A percentile compares a stretch with the other conserved stretches of the same genome.
Evolutionary conservation across 2,329 filamentous ascomycete genomes (phyloP).

Genomic region (Cladosporium sp.): DNA sequence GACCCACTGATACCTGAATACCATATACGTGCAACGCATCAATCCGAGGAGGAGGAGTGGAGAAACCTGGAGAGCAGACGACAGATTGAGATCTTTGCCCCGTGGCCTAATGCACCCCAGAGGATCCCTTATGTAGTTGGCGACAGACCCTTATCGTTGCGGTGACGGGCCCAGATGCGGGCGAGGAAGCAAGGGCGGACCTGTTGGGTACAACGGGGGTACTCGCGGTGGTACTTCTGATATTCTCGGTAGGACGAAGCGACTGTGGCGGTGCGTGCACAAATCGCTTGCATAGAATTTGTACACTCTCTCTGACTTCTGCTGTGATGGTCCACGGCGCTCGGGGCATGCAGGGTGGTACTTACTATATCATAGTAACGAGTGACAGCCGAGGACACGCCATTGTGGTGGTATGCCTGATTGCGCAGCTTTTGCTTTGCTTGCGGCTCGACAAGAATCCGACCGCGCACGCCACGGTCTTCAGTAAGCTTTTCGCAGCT

Average conservation of each 20-base stretch:
- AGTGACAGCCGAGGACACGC: not conserved
- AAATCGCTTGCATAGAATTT: not conserved
- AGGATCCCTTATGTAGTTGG: slow-evolving; percentile 13
- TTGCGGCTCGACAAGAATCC: not conserved
- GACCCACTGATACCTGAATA: slow-evolving; percentile 11
- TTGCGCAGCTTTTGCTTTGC: not conserved
- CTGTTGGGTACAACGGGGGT: slow-evolving; percentile 26
- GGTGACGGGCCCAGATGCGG: slow-evolving; percentile 16
- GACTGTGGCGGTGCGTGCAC: slow-evolving; percentile 18
- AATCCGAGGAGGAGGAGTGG: slow-evolving; percentile 5
- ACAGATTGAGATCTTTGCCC: slow-evolving; percentile 5
- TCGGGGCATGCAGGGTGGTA: slow-evolving; percentile 4
- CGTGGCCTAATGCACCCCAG: slow-evolving; percentile 18
- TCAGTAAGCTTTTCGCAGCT: slow-evolving; percentile 8
- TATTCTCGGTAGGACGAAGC: slow-evolving; percentile 8
- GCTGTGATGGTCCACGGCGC: not conserved
- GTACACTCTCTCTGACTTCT: not conserved
- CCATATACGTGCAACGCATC: slow-evolving; percentile 3
- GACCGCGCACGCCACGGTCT: not conserved
- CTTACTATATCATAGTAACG: not conserved
- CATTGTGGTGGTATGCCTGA: not conserved
- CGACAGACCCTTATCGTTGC: slow-evolving; percentile 18
- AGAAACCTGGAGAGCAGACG: slow-evolving; percentile 17
- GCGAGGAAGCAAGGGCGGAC: slow-evolving; percentile 20
- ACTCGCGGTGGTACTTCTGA: slow-evolving; percentile 26